Base-by-base conservation (phyloP, 345 rosid species). In the Linum lewisii region DNA sequence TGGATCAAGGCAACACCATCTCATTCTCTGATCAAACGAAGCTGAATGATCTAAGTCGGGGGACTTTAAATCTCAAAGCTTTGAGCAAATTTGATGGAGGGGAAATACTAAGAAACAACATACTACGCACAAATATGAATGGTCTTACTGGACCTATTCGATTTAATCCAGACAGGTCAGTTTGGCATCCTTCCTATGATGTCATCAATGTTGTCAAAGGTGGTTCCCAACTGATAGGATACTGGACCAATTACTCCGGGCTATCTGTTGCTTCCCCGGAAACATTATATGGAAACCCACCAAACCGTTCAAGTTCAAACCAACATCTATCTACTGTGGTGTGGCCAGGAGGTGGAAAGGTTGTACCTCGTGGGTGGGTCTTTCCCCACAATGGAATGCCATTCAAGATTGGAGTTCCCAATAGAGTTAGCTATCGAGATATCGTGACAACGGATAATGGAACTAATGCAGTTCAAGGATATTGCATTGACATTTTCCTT, bases 281-380 rank as follows among this genome's bases (percentile, higher is more conserved):
- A 78, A 73, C 74, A 50, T 72, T 92, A 11, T 84, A 84, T 64
- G 62, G 63, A 7, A 80, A 79, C 54, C 77, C 81, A 68, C 54
- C 87, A 15, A 92, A 86, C 69, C 82, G 73, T 64, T 86, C 98
- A 5, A 81, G 71, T 66, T 82, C 89, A 62, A 92, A 72, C 78
- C 96, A 92, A 49, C 78, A 77, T 26, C 59, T 92, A 50, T 14
- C 47, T 52, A 62, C 62, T 70, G 96, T 86, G 75, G 72, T 78
- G 50, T 92, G 98, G 96, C 98, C 98, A 59, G 96, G 96, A 59
- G 93, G 95, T 63, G 53, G 32, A 51, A 66, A 70, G 24, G 71
- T 21, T 26, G 77, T 4, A n/a, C 98, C 96, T 50, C 91, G 98
- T 21, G 98, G 98, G 61, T 92, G 98, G 96, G 88, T 88, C 26